Percentiles rank a stretch among this genome's conserved stretches.
phyloP scores from a whole-genome alignment of 352 stramenopile genomes.

The Globisporangium canariense region DNA sequence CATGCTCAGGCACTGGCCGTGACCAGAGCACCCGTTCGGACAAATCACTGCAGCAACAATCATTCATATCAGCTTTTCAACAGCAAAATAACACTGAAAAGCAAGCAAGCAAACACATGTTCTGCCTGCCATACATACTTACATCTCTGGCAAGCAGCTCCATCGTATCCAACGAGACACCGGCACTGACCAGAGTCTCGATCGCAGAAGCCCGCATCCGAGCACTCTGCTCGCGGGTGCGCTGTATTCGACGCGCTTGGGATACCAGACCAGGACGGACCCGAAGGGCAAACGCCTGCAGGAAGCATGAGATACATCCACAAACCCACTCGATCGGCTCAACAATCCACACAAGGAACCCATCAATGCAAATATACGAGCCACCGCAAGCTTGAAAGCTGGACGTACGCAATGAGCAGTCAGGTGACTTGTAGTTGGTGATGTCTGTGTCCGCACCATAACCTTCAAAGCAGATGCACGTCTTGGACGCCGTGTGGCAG shows the following conservation, averaged over 20 bases:
- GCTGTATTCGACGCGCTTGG: constrained; percentile 36
- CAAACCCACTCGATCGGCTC: not conserved
- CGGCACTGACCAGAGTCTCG: constrained; percentile 49
- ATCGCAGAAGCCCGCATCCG: constrained; percentile 60
- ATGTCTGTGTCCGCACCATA: constrained; percentile 84
- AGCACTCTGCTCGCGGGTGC: constrained; percentile 55
- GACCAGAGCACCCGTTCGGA: constrained; percentile 63
- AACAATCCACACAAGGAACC: not conserved
- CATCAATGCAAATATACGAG: constrained; percentile 2
- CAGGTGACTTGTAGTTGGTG: constrained; percentile 64
- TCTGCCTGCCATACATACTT: constrained; percentile 4
- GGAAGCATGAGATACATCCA: not conserved
- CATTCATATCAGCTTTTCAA: not conserved
- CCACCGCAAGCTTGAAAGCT: not conserved
- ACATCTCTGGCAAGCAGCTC: constrained; percentile 69
- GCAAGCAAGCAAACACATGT: not conserved
- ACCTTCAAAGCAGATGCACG: constrained; percentile 86
- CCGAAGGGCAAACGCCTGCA: constrained; percentile 62
- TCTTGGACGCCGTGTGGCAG: constrained; percentile 82
- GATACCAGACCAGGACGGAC: constrained; percentile 59
- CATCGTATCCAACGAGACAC: constrained; percentile 68
- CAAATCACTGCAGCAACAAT: constrained; percentile 25
- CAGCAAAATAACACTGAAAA: not conserved
- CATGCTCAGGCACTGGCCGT: constrained; percentile 75
- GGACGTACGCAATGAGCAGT: constrained; percentile 75